These are phyloP conservation scores for Saksenaea oblongispora DNA, from an alignment of 371 early-diverging fungal species.

Conservation along the genomic window DNA sequence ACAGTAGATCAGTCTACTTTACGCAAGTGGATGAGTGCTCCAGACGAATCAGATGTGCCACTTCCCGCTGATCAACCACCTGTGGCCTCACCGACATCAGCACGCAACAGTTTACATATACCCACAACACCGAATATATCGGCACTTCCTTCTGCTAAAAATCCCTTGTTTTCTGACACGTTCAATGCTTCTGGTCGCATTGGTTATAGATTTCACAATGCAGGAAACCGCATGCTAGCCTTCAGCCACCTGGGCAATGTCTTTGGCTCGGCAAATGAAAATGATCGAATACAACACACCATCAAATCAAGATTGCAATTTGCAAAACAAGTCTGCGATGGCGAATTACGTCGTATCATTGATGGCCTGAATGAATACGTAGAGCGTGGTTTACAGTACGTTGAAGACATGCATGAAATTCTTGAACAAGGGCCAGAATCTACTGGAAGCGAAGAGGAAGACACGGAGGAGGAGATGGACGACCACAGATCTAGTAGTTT, in stretches of 20 bases:
- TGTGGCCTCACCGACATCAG: background rate
- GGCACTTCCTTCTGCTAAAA: background rate
- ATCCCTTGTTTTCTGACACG: background rate
- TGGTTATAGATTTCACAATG: slow-evolving; percentile 21
- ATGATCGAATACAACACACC: slow-evolving; percentile 27
- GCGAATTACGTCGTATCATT: slow-evolving; percentile 65
- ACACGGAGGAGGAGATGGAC: slow-evolving; percentile 14
- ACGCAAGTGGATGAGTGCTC: background rate
- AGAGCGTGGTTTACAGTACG: slow-evolving; percentile 65
- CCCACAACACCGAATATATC: background rate
- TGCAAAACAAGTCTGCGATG: slow-evolving; percentile 50
- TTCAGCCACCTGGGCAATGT: slow-evolving; percentile 24
- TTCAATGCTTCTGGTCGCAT: slow-evolving; percentile 5
- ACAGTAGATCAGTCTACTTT: background rate
- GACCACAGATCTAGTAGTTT: background rate
- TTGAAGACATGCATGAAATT: slow-evolving; percentile 47
- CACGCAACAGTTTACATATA: background rate
- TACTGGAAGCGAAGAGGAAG: slow-evolving; percentile 25
- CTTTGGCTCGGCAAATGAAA: slow-evolving; percentile 11
- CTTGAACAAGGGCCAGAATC: slow-evolving; percentile 16
- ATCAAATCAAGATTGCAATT: slow-evolving; percentile 38
- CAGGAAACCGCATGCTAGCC: slow-evolving; percentile 15
- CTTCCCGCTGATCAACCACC: background rate
- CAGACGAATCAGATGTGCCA: background rate
- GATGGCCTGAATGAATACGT: slow-evolving; percentile 73